phyloP scores from a whole-genome alignment of 257 asterid species.

The Scutellaria barbata region DNA sequence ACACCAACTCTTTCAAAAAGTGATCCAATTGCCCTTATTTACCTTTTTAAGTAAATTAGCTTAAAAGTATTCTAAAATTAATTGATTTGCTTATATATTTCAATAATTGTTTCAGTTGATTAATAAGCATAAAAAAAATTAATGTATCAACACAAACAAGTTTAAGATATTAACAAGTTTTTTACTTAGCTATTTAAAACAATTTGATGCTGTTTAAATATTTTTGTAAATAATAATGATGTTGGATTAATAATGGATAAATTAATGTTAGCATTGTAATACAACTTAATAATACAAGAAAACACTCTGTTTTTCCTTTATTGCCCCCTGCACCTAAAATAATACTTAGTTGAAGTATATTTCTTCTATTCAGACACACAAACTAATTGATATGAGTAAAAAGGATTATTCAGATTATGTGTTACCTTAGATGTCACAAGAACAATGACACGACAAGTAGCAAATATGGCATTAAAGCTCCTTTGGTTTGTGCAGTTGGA shows the following conservation, averaged over 20 bases:
- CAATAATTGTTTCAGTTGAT: background rate
- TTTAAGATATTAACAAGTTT: background rate
- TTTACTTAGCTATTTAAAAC: too few species aligned
- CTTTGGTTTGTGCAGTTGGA: slow-evolving; percentile 56
- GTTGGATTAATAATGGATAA: background rate
- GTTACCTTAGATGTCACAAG: slow-evolving; percentile 76
- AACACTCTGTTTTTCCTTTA: too few species aligned
- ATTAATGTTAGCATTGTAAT: background rate
- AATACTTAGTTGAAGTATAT: too few species aligned
- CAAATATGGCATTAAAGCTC: slow-evolving; percentile 56
- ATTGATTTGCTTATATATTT: background rate
- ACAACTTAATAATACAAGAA: too few species aligned
- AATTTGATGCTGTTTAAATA: background rate
- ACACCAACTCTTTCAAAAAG: background rate
- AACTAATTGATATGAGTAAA: too few species aligned
- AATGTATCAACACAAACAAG: too few species aligned
- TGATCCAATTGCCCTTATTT: background rate
- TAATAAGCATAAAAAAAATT: background rate
- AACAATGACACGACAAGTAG: slow-evolving; percentile 65
- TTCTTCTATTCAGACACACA: too few species aligned
- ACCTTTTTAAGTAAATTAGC: background rate
- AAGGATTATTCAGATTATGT: slow-evolving; percentile 14
- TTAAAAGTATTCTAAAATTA: too few species aligned
- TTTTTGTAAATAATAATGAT: too few species aligned
- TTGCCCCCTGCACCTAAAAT: too few species aligned